Evolutionary conservation across 768 basidiomycete genomes (phyloP).

Genomic region (Holtermanniella nyarrowii): DNA sequence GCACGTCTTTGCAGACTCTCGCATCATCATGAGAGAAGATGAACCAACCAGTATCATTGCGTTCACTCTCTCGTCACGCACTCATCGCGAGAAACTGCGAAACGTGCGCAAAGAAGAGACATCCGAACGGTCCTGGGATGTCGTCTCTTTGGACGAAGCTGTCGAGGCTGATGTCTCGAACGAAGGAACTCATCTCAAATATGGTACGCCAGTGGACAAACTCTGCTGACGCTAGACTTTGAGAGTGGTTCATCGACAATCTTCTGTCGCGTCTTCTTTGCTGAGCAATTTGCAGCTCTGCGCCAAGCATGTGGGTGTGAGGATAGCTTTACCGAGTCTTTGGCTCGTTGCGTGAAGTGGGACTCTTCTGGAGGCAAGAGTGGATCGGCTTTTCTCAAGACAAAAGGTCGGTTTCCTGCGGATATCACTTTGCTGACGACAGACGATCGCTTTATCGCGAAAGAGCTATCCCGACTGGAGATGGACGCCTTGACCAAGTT

Average conservation of each 20-base stretch:
- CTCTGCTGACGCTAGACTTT: conserved; percentile 52
- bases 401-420: conserved; percentile 54
- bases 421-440: conserved; percentile 1
- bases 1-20: conserved; percentile 87
- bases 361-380: conserved; percentile 92
- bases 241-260: conserved; percentile 83
- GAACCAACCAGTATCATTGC: conserved; percentile 98
- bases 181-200: conserved; percentile 39
- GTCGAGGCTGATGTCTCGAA: conserved; percentile 28
- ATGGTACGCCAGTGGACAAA: conserved; percentile 25
- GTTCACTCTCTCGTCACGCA: conserved; percentile 55
- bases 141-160: conserved; percentile 66
- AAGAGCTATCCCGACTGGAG: conserved; percentile 83
- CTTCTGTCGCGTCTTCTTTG: conserved; percentile 87
- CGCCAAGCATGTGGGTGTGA: conserved; percentile 88
- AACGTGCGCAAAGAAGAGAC: conserved; percentile 33
- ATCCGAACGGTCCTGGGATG: conserved; percentile 79
- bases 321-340: conserved; percentile 82
- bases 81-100: conserved; percentile 40
- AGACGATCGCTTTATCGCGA: conserved; percentile 99
- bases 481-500: conserved; percentile 92
- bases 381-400: conserved; percentile 92
- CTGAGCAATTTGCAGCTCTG: conserved; percentile 91
- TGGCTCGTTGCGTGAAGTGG: conserved; percentile 93
- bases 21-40: conserved; percentile 88